Conservation (phyloP, 2,329 filamentous ascomycete species). For the Arthrobotrys pseudoclavata region DNA sequence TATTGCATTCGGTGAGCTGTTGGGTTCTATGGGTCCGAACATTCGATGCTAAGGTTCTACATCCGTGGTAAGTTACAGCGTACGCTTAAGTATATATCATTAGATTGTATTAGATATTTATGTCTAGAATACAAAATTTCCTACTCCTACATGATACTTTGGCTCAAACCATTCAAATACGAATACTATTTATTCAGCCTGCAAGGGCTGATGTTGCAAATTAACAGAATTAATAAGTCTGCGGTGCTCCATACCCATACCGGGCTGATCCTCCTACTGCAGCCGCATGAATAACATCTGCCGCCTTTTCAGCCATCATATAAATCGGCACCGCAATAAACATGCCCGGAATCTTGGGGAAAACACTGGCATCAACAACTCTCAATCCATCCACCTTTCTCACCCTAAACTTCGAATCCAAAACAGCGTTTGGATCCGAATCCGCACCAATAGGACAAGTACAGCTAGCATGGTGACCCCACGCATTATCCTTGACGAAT, state of each 20-base stretch:
- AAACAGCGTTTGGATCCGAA: constrained; percentile 71
- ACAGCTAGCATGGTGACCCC: constrained; percentile 73
- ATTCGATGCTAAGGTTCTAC: too few relatives aligned
- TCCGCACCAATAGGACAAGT: constrained; percentile 72
- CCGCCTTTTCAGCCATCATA: constrained; percentile 75
- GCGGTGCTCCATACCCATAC: background rate
- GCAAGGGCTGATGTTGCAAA: background rate
- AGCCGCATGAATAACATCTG: constrained; percentile 70
- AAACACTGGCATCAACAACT: constrained; percentile 75
- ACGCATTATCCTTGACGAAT: constrained; percentile 70
- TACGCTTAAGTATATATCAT: background rate
- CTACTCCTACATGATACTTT: too few relatives aligned
- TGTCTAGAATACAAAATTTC: too few relatives aligned
- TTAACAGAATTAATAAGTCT: background rate
- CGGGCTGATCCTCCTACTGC: background rate
- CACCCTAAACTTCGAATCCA: constrained; percentile 73
- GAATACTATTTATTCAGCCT: background rate
- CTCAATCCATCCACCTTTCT: constrained; percentile 71
- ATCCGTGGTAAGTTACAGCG: too few relatives aligned
- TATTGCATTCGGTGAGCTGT: too few relatives aligned
- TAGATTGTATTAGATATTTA: background rate
- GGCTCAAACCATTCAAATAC: too few relatives aligned
- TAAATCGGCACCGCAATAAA: constrained; percentile 70
- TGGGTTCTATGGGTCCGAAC: too few relatives aligned
- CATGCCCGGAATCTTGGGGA: constrained; percentile 70